Conservation (phyloP, 2,329 filamentous ascomycete species). For the Penicillium sumatraense region DNA sequence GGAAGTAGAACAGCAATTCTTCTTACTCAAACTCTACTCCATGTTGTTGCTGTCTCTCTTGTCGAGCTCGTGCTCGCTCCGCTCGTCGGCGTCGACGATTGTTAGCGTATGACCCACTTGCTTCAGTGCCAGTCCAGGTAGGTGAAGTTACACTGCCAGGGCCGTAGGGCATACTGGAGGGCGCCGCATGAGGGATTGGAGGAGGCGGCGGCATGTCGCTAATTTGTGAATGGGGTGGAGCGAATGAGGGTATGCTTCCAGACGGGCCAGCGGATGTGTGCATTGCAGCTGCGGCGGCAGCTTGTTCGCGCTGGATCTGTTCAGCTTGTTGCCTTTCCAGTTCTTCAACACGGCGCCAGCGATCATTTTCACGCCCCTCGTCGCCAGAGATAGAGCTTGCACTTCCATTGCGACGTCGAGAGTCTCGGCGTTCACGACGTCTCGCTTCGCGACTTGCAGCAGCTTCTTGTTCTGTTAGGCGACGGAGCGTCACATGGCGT, state of each 20-base stretch:
- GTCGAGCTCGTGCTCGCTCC: slow-evolving; percentile 53
- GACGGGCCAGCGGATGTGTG: slow-evolving; percentile 31
- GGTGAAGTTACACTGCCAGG: slow-evolving; percentile 47
- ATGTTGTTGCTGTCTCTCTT: slow-evolving; percentile 50
- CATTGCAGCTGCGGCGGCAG: slow-evolving; percentile 34
- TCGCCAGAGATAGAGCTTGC: slow-evolving; percentile 48
- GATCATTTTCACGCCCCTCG: slow-evolving; percentile 43
- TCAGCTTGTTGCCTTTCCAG: slow-evolving; percentile 53
- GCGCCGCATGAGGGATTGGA: slow-evolving; percentile 37
- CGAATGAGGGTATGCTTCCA: slow-evolving; percentile 29
- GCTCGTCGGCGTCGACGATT: slow-evolving; percentile 59
- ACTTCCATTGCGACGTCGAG: slow-evolving; percentile 46
- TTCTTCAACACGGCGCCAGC: slow-evolving; percentile 56
- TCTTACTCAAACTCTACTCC: slow-evolving; percentile 55
- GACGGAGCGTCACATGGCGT: slow-evolving; percentile 64
- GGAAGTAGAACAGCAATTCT: background rate
- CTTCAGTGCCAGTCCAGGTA: slow-evolving; percentile 54
- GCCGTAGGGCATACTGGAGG: slow-evolving; percentile 46
- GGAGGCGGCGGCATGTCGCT: slow-evolving; percentile 35
- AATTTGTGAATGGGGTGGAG: slow-evolving; percentile 29
- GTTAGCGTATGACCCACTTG: slow-evolving; percentile 56
- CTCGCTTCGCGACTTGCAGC: slow-evolving; percentile 62
- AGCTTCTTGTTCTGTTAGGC: slow-evolving; percentile 66
- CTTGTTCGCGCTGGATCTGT: slow-evolving; percentile 46
- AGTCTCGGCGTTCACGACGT: slow-evolving; percentile 49